These are phyloP conservation scores for Peronospora destructor DNA, from an alignment of 352 stramenopile species.

Conservation along the genomic window DNA sequence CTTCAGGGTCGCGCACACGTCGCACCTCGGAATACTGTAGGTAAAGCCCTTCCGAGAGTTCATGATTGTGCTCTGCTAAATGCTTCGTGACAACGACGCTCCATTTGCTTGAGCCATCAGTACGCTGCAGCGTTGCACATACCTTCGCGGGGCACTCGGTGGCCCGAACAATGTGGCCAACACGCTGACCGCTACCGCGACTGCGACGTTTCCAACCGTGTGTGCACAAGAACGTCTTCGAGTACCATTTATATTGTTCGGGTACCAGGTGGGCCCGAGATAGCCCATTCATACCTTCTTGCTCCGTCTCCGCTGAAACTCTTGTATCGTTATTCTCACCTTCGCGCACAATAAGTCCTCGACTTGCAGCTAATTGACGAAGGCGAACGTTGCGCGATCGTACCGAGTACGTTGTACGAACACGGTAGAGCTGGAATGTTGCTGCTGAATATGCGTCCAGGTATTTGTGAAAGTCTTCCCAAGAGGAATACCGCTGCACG, in stretches of 20 bases:
- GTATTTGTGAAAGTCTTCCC: slow-evolving; percentile 53
- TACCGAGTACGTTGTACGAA: slow-evolving; percentile 71
- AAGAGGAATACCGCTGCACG: slow-evolving; percentile 39
- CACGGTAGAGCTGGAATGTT: slow-evolving; percentile 64
- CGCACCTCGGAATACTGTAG: slow-evolving; percentile 66
- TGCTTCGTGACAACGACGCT: slow-evolving; percentile 70
- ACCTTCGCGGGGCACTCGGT: slow-evolving; percentile 62
- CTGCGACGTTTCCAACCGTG: slow-evolving; percentile 71
- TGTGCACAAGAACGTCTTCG: slow-evolving; percentile 75
- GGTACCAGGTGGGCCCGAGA: slow-evolving; percentile 48
- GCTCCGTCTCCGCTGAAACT: slow-evolving; percentile 2
- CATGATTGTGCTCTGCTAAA: slow-evolving; percentile 64
- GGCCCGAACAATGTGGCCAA: slow-evolving; percentile 61
- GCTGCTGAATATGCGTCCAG: slow-evolving; percentile 51
- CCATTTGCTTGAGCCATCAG: slow-evolving; percentile 30
- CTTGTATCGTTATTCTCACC: slow-evolving; percentile 1
- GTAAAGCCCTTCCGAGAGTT: slow-evolving; percentile 47
- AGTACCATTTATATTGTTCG: slow-evolving; percentile 63
- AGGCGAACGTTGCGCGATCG: slow-evolving; percentile 54
- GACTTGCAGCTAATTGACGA: slow-evolving; percentile 36
- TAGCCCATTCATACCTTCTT: slow-evolving; percentile 14
- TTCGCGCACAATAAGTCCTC: slow-evolving; percentile 28
- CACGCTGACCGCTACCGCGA: slow-evolving; percentile 56
- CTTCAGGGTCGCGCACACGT: slow-evolving; percentile 48
- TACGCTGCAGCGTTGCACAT: slow-evolving; percentile 60